Conservation (phyloP, 306 rosid genomes). For the Pyrus communis region DNA sequence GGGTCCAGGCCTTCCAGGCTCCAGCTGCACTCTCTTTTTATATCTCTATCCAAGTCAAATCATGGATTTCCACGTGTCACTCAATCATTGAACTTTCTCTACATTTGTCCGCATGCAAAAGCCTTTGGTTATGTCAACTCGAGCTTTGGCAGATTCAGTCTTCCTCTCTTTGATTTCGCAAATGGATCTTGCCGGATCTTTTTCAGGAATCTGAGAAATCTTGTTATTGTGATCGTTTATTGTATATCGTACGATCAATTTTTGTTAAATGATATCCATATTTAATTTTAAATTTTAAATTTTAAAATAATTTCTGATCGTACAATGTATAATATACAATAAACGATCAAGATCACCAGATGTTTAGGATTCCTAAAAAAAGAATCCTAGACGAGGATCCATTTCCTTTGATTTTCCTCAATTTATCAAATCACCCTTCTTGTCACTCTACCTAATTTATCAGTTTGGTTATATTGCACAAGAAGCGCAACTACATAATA, state of each 20-base stretch:
- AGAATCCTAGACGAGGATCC: rapidly evolving
- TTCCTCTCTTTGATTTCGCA: not conserved
- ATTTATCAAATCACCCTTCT: constrained; percentile 32
- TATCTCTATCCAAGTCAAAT: constrained; percentile 16
- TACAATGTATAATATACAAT: rapidly evolving
- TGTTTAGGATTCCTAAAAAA: too few relatives aligned
- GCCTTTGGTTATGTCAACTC: constrained; percentile 52
- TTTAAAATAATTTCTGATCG: too few relatives aligned
- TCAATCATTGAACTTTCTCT: constrained; percentile 27
- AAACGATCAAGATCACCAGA: rapidly evolving
- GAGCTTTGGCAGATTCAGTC: constrained; percentile 23
- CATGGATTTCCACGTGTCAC: constrained; percentile 26
- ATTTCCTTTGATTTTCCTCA: not conserved
- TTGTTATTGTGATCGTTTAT: too few relatives aligned
- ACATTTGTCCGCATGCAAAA: constrained; percentile 28
- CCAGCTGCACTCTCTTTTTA: constrained; percentile 19
- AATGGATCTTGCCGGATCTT: too few relatives aligned
- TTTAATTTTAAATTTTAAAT: too few relatives aligned
- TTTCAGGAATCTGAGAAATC: rapidly evolving
- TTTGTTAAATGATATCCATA: too few relatives aligned
- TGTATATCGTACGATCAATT: rapidly evolving
- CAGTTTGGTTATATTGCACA: not conserved
- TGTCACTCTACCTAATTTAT: not conserved
- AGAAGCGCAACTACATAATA: too few relatives aligned
- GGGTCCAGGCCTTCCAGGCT: constrained; percentile 9